Percentiles rank a stretch among this genome's conserved stretches.
These are phyloP conservation scores for Phytophthora megakarya DNA, from an alignment of 352 stramenopile species.

Conservation along the genomic window DNA sequence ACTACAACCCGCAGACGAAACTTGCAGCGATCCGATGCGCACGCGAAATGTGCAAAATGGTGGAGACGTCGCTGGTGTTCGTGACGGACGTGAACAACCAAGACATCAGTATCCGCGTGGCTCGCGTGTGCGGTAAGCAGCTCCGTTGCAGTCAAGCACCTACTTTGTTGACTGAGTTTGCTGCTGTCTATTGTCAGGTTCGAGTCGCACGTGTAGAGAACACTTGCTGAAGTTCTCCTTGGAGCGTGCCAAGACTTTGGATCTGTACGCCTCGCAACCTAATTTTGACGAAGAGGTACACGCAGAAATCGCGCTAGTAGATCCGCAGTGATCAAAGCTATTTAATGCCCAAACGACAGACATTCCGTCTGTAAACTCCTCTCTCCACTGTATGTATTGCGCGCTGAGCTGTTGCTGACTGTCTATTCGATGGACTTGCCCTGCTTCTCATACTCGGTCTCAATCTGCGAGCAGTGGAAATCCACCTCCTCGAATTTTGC, in stretches of 20 bases:
- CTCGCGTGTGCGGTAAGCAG: slow-evolving; percentile 63
- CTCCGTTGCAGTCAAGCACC: not conserved
- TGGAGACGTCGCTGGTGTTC: slow-evolving; percentile 78
- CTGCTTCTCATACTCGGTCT: slow-evolving; percentile 83
- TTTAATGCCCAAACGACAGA: slow-evolving; percentile 32
- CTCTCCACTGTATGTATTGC: slow-evolving; percentile 23
- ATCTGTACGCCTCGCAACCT: slow-evolving; percentile 41
- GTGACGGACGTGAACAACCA: slow-evolving; percentile 64
- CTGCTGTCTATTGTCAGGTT: slow-evolving; percentile 38
- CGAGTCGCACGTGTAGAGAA: slow-evolving; percentile 54
- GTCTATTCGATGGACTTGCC: slow-evolving; percentile 86
- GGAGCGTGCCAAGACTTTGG: slow-evolving; percentile 51
- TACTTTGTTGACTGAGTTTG: slow-evolving; percentile 1
- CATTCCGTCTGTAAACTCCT: slow-evolving; percentile 26
- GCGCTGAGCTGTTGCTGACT: too few species aligned
- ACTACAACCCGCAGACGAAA: slow-evolving; percentile 60
- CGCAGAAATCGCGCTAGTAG: slow-evolving; percentile 59
- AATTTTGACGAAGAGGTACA: slow-evolving; percentile 51
- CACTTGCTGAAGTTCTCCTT: slow-evolving; percentile 57
- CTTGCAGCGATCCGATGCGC: slow-evolving; percentile 67
- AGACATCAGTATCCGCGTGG: slow-evolving; percentile 68
- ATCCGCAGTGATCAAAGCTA: slow-evolving; percentile 47
- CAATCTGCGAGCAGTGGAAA: slow-evolving; percentile 85
- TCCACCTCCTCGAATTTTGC: slow-evolving; percentile 87
- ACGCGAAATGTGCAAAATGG: slow-evolving; percentile 70